Conservation (phyloP, 257 asterid species). For the Solanum boliviense region DNA sequence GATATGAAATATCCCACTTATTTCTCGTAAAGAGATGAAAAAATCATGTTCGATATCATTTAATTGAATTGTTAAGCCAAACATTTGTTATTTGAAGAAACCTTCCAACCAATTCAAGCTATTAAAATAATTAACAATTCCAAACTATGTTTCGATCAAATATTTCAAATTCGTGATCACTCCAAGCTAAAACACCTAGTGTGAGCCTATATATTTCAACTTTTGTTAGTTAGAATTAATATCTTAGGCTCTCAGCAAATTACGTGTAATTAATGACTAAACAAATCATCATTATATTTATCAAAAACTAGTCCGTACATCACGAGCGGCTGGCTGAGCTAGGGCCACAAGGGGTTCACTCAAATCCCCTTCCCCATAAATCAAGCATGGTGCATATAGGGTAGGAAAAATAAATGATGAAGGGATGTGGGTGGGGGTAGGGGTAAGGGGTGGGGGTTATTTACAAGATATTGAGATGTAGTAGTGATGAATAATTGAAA, state of each 20-base stretch:
- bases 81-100: not conserved
- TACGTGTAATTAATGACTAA: not conserved
- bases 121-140: not conserved
- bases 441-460: not conserved
- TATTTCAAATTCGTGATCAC: not conserved
- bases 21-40: not conserved
- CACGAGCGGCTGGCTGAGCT: accelerated
- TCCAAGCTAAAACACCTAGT: not conserved
- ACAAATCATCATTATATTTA: not conserved
- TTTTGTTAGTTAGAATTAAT: not conserved
- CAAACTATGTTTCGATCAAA: not conserved
- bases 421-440: not conserved
- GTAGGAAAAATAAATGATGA: not conserved
- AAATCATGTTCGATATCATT: not conserved
- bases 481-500: not conserved
- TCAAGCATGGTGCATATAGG: not conserved
- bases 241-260: not conserved
- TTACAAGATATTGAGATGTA: not conserved
- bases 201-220: not conserved
- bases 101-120: not conserved
- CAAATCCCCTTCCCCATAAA: not conserved
- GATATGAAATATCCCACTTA: not conserved
- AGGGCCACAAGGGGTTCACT: not conserved
- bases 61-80: not conserved
- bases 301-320: not conserved